Evolutionary conservation across 257 asterid species (phyloP).

Genomic region (Prunella vulgaris): DNA sequence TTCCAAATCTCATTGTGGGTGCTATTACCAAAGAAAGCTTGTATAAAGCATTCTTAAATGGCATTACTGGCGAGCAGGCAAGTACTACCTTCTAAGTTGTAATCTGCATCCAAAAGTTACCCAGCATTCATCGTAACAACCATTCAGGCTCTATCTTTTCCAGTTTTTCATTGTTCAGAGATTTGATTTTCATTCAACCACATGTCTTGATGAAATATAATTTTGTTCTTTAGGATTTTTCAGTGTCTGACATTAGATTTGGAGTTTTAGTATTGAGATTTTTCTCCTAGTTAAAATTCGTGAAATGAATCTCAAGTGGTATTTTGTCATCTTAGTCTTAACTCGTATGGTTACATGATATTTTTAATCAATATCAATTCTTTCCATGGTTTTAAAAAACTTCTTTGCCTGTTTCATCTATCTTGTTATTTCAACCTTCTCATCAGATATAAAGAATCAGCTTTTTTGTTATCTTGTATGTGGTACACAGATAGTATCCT

Average conservation of each 20-base stretch:
- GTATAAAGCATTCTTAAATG: constrained; percentile 80
- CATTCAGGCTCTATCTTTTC: neutral
- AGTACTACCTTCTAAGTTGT: constrained; percentile 17
- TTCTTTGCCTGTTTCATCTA: too few species aligned
- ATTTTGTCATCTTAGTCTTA: neutral
- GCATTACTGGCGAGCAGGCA: constrained; percentile 90
- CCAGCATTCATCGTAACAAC: neutral
- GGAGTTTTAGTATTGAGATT: neutral
- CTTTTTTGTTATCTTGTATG: neutral
- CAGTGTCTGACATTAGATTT: neutral
- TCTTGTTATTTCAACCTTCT: too few species aligned
- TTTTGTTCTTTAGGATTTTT: neutral
- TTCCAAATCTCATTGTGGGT: constrained; percentile 94
- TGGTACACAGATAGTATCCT: constrained; percentile 75
- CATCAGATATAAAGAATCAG: neutral
- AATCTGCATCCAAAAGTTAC: neutral
- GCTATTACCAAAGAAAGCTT: constrained; percentile 92
- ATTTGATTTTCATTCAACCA: neutral
- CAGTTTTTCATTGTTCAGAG: neutral
- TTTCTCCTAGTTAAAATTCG: neutral
- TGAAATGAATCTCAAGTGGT: neutral
- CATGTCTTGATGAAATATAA: neutral
- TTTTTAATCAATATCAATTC: neutral
- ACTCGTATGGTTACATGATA: neutral
- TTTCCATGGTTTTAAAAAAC: too few species aligned